Evolutionary conservation across 2,329 filamentous ascomycete species (phyloP).

Genomic region (Gliomastix tumulicola): DNA sequence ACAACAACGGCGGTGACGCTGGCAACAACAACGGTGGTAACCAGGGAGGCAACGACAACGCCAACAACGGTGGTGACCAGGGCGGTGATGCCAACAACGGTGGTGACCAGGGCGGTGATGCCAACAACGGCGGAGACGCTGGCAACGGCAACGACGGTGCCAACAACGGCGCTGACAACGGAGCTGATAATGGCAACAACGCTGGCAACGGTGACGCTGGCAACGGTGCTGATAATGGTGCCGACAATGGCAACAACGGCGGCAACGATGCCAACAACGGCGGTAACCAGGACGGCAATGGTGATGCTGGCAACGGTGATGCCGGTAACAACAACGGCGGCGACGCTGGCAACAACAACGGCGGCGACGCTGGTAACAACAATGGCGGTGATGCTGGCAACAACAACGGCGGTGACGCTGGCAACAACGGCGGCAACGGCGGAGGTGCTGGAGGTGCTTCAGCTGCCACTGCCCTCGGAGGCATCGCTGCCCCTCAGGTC

Average conservation of each 20-base stretch:
- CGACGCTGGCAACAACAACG: no score
- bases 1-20: slow-evolving; percentile 4
- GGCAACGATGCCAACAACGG: slow-evolving; percentile 4
- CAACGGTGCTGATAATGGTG: slow-evolving; percentile 6
- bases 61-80: slow-evolving; percentile 9
- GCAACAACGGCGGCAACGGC: no score
- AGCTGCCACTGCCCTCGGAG: slow-evolving; percentile 34
- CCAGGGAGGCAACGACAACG: slow-evolving; percentile 5
- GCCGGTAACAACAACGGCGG: no score
- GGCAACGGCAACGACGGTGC: no score
- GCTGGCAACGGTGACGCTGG: no score
- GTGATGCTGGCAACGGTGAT: slow-evolving; percentile 1
- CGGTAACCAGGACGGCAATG: slow-evolving; percentile 3
- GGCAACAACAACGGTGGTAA: slow-evolving; percentile 4
- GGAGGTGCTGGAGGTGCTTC: slow-evolving; percentile 17
- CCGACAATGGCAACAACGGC: slow-evolving; percentile 6
- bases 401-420: slow-evolving; percentile 4
- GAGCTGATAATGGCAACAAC: slow-evolving; percentile 1
- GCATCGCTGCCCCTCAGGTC: slow-evolving; percentile 43
- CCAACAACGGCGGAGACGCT: slow-evolving; percentile 4
- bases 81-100: slow-evolving; percentile 8
- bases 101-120: slow-evolving; percentile 7
- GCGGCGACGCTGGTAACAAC: no score
- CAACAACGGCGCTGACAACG: slow-evolving; percentile 2
- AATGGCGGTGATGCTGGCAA: slow-evolving; percentile 2